These are phyloP conservation scores for Cetradonia linearis DNA, from an alignment of 495 filamentous ascomycete species.

Conservation along the genomic window DNA sequence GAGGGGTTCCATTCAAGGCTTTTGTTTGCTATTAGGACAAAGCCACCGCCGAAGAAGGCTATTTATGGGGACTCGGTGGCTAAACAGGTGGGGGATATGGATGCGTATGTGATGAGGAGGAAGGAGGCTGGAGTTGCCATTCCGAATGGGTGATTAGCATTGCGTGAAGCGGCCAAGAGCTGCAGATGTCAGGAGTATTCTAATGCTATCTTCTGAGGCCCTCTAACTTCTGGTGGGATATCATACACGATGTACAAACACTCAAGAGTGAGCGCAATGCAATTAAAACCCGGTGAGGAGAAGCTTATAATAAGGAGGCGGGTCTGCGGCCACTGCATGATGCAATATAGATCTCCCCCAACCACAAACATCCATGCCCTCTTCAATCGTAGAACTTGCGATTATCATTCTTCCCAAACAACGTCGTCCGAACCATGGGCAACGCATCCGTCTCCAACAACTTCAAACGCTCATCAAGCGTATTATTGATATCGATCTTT, in stretches of 20 bases:
- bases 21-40: conserved; percentile 57
- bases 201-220: conserved; percentile 1
- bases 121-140: background rate
- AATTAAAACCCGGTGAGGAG: background rate
- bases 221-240: conserved; percentile 11
- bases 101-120: conserved; percentile 8
- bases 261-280: conserved; percentile 1
- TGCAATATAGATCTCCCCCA: conserved; percentile 1
- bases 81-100: conserved; percentile 20
- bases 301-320: background rate
- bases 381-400: conserved; percentile 81
- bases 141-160: background rate
- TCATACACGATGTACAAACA: conserved; percentile 13
- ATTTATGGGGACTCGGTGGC: conserved; percentile 41
- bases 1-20: conserved; percentile 64
- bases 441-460: conserved; percentile 75
- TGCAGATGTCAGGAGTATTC: background rate
- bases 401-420: conserved; percentile 90
- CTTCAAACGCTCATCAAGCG: conserved; percentile 81
- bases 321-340: conserved; percentile 1
- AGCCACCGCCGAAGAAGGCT: conserved; percentile 46
- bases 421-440: conserved; percentile 67
- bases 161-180: no score
- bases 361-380: background rate
- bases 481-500: conserved; percentile 98